Conservation (phyloP, 345 rosid genomes). For the Hypericum androsaemum region DNA sequence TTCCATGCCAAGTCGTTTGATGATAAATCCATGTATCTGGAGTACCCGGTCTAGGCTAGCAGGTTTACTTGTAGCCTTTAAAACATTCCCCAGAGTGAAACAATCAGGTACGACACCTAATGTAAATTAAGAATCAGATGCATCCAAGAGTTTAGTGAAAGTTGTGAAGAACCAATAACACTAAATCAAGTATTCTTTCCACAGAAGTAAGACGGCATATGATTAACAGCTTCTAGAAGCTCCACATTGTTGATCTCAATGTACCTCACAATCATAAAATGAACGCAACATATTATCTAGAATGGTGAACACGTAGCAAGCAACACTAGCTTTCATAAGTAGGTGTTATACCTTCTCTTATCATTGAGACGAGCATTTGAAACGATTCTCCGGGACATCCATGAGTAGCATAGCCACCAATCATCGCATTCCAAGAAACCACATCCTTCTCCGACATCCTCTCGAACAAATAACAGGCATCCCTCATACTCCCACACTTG, state of each 20-base stretch:
- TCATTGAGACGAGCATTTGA: constrained; percentile 39
- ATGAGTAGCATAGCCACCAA: constrained; percentile 22
- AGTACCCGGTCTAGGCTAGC: constrained; percentile 25
- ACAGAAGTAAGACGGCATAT: no score
- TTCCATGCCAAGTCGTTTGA: constrained; percentile 32
- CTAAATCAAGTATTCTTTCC: background rate
- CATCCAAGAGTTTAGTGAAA: background rate
- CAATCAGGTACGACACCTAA: constrained; percentile 52
- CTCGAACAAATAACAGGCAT: constrained; percentile 16
- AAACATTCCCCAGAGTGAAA: constrained; percentile 56
- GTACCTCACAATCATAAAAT: no score
- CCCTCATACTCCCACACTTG: constrained; percentile 20
- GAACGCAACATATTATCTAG: no score
- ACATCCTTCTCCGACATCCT: constrained; percentile 16
- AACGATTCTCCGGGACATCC: constrained; percentile 33
- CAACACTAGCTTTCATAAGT: background rate
- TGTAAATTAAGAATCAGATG: constrained; percentile 9
- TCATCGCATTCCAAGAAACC: constrained; percentile 19
- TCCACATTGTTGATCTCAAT: no score
- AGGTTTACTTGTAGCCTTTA: constrained; percentile 38
- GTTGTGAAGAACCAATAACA: background rate
- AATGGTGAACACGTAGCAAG: background rate
- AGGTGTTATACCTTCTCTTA: constrained; percentile 40
- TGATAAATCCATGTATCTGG: constrained; percentile 46
- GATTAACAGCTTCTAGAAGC: no score